Percentiles rank a stretch among this genome's conserved stretches.
Evolutionary conservation across 129 eudicot species (phyloP).

Genomic region (Pittosporum tobira): DNA sequence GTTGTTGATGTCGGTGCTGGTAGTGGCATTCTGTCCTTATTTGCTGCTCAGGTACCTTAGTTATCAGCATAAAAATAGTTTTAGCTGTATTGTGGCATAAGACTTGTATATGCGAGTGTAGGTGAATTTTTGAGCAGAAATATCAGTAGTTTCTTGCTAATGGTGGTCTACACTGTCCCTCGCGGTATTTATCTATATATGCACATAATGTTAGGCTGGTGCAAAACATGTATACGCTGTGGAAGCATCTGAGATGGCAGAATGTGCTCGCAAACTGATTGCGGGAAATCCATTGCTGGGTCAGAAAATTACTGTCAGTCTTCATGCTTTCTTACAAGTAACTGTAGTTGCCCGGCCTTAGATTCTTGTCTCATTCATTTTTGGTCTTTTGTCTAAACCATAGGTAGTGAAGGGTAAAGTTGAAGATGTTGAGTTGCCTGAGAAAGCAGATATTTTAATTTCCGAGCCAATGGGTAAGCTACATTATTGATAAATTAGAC

Average conservation of each 20-base stretch:
- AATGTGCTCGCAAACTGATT: conserved; percentile 82
- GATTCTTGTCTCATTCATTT: conserved; percentile 8
- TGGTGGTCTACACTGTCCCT: neutral
- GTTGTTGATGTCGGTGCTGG: conserved; percentile 99
- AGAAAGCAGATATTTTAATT: conserved; percentile 91
- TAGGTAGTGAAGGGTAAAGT: conserved; percentile 95
- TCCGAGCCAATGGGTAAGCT: conserved; percentile 98
- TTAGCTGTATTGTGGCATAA: neutral
- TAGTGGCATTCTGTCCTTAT: conserved; percentile 91
- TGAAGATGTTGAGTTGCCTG: conserved; percentile 93
- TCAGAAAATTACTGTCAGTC: conserved; percentile 74
- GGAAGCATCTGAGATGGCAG: conserved; percentile 99
- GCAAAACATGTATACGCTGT: conserved; percentile 98
- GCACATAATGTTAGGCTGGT: conserved; percentile 60
- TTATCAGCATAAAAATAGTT: too few species aligned
- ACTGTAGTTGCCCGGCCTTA: neutral
- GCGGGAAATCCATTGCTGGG: conserved; percentile 83
- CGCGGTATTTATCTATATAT: conserved; percentile 2
- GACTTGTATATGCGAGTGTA: too few species aligned
- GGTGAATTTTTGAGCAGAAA: neutral
- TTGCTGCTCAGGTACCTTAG: conserved; percentile 88
- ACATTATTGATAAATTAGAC: too few species aligned
- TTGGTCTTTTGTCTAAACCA: conserved; percentile 12
- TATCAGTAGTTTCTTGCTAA: neutral
- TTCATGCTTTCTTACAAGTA: conserved; percentile 11